phyloP scores from a whole-genome alignment of 441 rosid genomes.

The Arabidopsis lyrata region DNA sequence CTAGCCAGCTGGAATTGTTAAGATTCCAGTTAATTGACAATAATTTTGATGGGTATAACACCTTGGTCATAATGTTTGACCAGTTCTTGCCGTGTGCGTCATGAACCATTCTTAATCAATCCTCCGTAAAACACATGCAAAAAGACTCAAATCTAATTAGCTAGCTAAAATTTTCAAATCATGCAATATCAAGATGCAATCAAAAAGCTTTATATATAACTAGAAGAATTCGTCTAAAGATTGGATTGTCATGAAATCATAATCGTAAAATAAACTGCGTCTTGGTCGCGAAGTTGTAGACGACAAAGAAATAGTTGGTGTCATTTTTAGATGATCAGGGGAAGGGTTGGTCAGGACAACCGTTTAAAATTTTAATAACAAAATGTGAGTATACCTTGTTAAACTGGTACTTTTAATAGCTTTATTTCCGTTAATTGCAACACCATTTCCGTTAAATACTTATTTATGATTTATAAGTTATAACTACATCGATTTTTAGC shows the following conservation, averaged over 20 bases:
- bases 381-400: no score
- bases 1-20: background rate
- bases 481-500: background rate
- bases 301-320: no score
- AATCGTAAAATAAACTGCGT: no score
- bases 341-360: no score
- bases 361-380: no score
- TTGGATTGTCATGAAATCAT: no score
- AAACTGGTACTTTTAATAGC: no score
- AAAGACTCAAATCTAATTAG: background rate
- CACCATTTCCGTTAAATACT: background rate
- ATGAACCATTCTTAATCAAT: background rate
- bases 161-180: background rate
- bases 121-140: background rate
- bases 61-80: background rate
- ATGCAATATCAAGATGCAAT: background rate
- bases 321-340: no score
- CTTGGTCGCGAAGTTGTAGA: no score
- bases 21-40: background rate
- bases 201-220: background rate
- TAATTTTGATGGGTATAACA: background rate
- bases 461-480: background rate
- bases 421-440: no score
- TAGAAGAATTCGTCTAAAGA: no score
- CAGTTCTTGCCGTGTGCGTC: background rate